phyloP scores from a whole-genome alignment of 2,329 filamentous ascomycete species.

The Cladosporium austrohemisphaericum region DNA sequence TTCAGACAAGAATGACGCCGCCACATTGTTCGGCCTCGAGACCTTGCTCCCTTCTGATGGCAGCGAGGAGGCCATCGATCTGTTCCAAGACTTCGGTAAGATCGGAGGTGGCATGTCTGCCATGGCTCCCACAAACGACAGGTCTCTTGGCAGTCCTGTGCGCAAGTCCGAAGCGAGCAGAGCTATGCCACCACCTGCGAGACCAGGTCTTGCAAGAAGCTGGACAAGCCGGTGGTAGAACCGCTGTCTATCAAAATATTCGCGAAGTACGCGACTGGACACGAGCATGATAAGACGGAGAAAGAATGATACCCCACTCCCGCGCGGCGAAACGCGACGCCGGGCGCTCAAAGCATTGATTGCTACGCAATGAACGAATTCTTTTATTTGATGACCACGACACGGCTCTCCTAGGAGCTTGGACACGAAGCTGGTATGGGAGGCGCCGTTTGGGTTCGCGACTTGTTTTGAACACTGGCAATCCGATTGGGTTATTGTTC shows the following conservation, averaged over 20 bases:
- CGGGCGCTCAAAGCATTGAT: too few relatives aligned
- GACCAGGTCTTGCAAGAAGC: slow-evolving; percentile 28
- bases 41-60: slow-evolving; percentile 54
- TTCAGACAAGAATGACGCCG: slow-evolving; percentile 40
- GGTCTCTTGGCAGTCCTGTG: slow-evolving; percentile 32
- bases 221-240: slow-evolving; percentile 31
- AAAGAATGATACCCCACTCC: too few relatives aligned
- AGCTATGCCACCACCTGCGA: slow-evolving; percentile 25
- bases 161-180: slow-evolving; percentile 20
- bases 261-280: neutral
- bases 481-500: too few relatives aligned
- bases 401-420: too few relatives aligned
- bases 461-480: too few relatives aligned
- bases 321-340: too few relatives aligned
- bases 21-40: slow-evolving; percentile 54
- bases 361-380: too few relatives aligned
- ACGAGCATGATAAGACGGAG: neutral
- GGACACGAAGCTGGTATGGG: too few relatives aligned
- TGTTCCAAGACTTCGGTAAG: slow-evolving; percentile 71
- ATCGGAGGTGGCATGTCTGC: slow-evolving; percentile 51
- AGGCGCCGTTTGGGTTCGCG: too few relatives aligned
- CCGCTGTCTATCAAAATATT: neutral
- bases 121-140: slow-evolving; percentile 22
- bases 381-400: too few relatives aligned
- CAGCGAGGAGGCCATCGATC: slow-evolving; percentile 60